Evolutionary conservation across 495 filamentous ascomycete genomes (phyloP).

Genomic region (Trichoderma gamsii): DNA sequence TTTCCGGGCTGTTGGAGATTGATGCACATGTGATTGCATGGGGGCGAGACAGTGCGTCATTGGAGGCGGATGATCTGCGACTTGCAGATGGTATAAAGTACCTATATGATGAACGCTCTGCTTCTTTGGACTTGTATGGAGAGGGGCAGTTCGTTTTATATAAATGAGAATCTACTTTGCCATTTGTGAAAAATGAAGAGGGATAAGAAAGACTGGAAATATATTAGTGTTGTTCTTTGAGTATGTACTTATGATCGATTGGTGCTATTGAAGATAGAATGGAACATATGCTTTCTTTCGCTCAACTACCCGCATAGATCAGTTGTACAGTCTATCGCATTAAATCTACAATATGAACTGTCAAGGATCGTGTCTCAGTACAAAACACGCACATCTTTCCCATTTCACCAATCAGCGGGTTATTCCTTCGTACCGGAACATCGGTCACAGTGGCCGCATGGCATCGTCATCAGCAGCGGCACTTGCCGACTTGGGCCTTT

Average conservation of each 20-base stretch:
- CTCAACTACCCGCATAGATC: no score
- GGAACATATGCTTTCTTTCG: no score
- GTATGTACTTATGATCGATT: no score
- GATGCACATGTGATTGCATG: not conserved
- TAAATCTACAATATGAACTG: no score
- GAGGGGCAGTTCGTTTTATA: no score
- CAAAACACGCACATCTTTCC: not conserved
- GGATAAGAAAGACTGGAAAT: not conserved
- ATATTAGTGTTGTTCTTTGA: not conserved
- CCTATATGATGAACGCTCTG: no score
- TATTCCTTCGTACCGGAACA: not conserved
- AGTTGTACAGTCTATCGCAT: no score
- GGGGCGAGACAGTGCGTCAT: constrained; percentile 4
- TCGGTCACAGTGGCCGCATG: not conserved
- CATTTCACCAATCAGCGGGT: not conserved
- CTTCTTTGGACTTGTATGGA: no score
- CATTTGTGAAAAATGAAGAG: not conserved
- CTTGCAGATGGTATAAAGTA: not conserved
- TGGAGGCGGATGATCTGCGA: constrained; percentile 25
- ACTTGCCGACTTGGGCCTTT: not conserved
- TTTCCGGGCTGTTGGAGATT: not conserved
- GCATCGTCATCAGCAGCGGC: not conserved
- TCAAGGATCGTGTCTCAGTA: no score
- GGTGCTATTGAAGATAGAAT: no score
- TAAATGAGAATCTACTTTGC: no score